Conservation (phyloP, 164 flowering plant genomes). For the Euptelea pleiosperma region DNA sequence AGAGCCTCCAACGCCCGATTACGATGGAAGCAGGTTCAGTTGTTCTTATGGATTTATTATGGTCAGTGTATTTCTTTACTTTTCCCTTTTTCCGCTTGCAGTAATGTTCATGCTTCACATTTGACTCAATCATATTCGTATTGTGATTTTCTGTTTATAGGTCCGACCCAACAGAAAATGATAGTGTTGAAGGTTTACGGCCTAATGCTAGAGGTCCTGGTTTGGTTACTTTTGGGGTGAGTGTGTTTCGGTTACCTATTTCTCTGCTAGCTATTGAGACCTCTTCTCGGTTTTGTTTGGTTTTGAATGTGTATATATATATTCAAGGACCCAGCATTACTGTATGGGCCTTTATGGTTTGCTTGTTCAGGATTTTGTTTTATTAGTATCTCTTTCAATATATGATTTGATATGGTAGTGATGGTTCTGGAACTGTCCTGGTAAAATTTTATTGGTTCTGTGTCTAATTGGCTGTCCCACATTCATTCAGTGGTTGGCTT, state of each 20-base stretch:
- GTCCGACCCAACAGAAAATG: constrained; percentile 99
- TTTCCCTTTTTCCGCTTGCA: background rate
- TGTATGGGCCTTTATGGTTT: too few species aligned
- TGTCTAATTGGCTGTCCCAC: too few species aligned
- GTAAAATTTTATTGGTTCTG: too few species aligned
- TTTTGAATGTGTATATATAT: too few species aligned
- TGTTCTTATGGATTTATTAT: constrained; percentile 95
- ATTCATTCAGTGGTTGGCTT: too few species aligned
- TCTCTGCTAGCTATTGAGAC: background rate
- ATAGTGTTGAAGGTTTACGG: constrained; percentile 96
- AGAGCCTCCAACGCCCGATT: constrained; percentile 92
- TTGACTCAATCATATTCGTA: constrained; percentile 1
- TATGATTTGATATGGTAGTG: too few species aligned
- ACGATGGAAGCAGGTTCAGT: constrained; percentile 99
- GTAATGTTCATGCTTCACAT: background rate
- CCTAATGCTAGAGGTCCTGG: constrained; percentile 99
- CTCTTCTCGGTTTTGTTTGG: background rate
- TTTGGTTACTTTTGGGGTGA: constrained; percentile 98
- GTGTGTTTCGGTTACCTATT: constrained; percentile 18
- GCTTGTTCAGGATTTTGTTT: too few species aligned
- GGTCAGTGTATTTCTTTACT: constrained; percentile 45
- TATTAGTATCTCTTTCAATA: too few species aligned
- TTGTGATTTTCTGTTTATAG: constrained; percentile 33
- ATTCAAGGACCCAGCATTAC: too few species aligned
- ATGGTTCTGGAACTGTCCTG: too few species aligned